Evolutionary conservation across 2,329 filamentous ascomycete species (phyloP).

Genomic region (Hypoxylon sp.): DNA sequence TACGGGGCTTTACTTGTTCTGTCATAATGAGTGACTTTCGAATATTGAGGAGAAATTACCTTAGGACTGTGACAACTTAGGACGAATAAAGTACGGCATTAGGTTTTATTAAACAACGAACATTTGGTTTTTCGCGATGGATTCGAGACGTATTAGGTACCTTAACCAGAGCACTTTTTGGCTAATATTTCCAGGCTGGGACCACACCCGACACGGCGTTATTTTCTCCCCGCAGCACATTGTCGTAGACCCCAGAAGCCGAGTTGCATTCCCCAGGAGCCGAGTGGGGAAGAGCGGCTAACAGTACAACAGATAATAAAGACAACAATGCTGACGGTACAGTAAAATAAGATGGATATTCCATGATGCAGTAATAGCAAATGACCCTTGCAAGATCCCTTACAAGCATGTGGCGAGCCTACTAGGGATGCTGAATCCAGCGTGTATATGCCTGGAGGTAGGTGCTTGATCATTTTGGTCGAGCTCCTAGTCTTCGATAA

Average conservation of each 20-base stretch:
- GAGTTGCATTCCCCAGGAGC: not conserved
- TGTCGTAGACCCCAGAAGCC: not conserved
- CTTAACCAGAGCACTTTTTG: constrained; percentile 7
- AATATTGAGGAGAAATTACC: not conserved
- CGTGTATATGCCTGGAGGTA: no score
- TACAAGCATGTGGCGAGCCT: not conserved
- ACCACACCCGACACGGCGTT: constrained; percentile 15
- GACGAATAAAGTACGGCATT: not conserved
- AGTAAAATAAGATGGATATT: not conserved
- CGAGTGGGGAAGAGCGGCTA: constrained; percentile 17
- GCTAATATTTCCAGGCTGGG: constrained; percentile 15
- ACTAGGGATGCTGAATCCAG: not conserved
- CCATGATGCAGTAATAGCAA: not conserved
- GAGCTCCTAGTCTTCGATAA: no score
- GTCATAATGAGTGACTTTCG: constrained; percentile 27
- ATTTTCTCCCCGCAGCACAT: constrained; percentile 19
- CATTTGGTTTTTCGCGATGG: not conserved
- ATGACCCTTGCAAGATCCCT: not conserved
- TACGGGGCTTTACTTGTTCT: constrained; percentile 67
- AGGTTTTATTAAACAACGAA: not conserved
- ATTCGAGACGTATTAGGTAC: not conserved
- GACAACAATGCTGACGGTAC: not conserved
- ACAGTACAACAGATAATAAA: not conserved
- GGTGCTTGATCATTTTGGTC: no score
- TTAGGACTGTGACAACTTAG: not conserved